Evolutionary conservation across 805 yeast species (phyloP).

Genomic region (Pichia nakasei): DNA sequence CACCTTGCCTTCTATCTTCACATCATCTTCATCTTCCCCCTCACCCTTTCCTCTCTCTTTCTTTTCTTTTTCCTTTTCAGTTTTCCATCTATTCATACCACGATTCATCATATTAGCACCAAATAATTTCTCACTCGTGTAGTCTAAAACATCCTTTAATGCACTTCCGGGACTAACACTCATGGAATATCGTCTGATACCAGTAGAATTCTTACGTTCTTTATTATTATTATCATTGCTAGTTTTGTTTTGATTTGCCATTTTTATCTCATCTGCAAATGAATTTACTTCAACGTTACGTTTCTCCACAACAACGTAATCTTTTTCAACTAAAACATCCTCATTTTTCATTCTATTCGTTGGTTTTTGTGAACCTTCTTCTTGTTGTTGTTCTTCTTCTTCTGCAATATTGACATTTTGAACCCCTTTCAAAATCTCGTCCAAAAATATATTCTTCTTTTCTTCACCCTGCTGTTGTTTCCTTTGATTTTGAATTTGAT

Average conservation of each 20-base stretch:
- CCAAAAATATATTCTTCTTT: neutral
- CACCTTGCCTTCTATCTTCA: neutral
- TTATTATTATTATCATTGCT: slow-evolving; percentile 16
- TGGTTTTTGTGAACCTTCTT: no score
- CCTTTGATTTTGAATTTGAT: slow-evolving; percentile 6
- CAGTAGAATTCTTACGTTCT: slow-evolving; percentile 20
- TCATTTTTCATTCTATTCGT: neutral
- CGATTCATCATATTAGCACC: slow-evolving; percentile 31
- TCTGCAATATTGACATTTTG: neutral
- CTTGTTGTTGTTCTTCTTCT: neutral
- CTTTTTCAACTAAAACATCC: slow-evolving; percentile 48
- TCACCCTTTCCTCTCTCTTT: neutral
- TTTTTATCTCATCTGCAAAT: slow-evolving; percentile 82
- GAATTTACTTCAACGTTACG: slow-evolving; percentile 93
- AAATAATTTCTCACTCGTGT: slow-evolving; percentile 82
- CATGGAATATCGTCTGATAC: slow-evolving; percentile 5
- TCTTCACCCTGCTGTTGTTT: neutral
- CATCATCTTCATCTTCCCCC: neutral
- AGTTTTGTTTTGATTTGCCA: slow-evolving; percentile 21
- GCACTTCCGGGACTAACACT: slow-evolving; percentile 70
- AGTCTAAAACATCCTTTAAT: slow-evolving; percentile 73
- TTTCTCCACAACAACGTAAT: slow-evolving; percentile 91
- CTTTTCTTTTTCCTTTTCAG: no score
- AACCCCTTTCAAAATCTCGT: neutral
- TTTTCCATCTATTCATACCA: neutral